Evolutionary conservation across 805 yeast species (phyloP), one percentile per base, ranked within the genome.

Genomic region (Cyberlindnera xylosilytica): DNA sequence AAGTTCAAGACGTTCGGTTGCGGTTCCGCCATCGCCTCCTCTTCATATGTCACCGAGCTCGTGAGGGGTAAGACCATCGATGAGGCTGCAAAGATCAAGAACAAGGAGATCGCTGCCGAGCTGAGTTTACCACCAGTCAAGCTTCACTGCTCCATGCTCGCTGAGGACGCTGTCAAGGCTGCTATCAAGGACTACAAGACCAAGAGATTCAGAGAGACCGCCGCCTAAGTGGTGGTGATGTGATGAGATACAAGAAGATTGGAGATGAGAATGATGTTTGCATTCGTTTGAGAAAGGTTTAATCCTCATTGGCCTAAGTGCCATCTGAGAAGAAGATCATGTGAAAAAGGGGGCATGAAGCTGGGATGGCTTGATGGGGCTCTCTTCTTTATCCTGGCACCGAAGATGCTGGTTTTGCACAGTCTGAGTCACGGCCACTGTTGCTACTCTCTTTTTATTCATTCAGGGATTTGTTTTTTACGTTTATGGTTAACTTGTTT

Each of bases 1-100:
- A 91, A 89, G 66, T 93, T 93, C 70, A 93, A 93, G 77, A 93
- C 99, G 4, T 93, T 93, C 69, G 99, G 99, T n/a, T 93, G 99
- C 64, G 99, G 99, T 34, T 81, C 93, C 3, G 99, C 99, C 39
- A 93, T 93, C 63, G 99, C 99, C 2, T 86, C 96, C 2, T 85
- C 95, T 9, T 87, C 96, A 1, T 93, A 85, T 63, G 93, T 93
- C 59, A 93, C 99, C 3, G 97, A 90, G 61, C 75, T 93, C 50
- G 96, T 93, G 45, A 84, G 91, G 61, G 99, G 99, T 33, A 89
- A 87, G 80, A 77, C 93, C 34, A 70, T 93, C 38, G 97, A 91
- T 40, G 97, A 93, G 62, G 98, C 98, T 18, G 81, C 88, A 44
- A 76, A 79, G 65, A 86, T 93, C 64, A 93, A 91, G 67, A 93